Evolutionary conservation across 495 filamentous ascomycete species (phyloP), one percentile per base, ranked within the genome.

Genomic region (Tuber umbilicatum): DNA sequence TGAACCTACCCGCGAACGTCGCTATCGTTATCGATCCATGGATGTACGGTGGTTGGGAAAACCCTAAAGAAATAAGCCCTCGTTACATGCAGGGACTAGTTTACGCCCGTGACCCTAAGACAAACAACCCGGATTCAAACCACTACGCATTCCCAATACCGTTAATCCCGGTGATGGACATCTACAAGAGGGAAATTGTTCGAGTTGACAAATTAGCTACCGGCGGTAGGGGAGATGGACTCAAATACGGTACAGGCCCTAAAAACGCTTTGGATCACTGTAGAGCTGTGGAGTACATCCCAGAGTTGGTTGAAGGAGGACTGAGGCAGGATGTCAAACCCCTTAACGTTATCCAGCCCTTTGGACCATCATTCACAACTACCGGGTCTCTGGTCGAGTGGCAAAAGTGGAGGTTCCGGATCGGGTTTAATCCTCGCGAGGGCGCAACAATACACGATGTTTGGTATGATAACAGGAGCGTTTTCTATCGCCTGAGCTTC

Each of bases 351-450:
- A 78, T 82, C n/a, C 87, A 88, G 47, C 87, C 87, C 17, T 86
- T 87, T 37, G 87, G 87, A 3, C 84, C 87, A 10, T 85, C 84
- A 17, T 88, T 88, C 80, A 84, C 82, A 5, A 83, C 87, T 19
- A 84, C 82, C n/a, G 88, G 87, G 27, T 84, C 84, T 23, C 82
- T 87, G 31, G 85, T 89, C 60, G 82, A 85, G 74, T 91, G 89
- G 89, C 89, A 91, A 82, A 91, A 91, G 75, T 91, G 89, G 89
- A 84, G 85, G 12, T 90, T 91, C 82, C 84, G 89, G 35, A 85
- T 92, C 16, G 88, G 88, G 9, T 91, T 90, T 81, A 91, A 90
- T 68, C 85, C 86, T 70, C 86, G 89, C 16, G 89, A 91, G 78
- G 90, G 89, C 6, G 85, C 89, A 75, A 88, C 90, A 41, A 82